A percentile compares a stretch with the other conserved stretches of the same genome.
Evolutionary conservation across 495 filamentous ascomycete genomes (phyloP).

Genomic region (Penicillium canescens): DNA sequence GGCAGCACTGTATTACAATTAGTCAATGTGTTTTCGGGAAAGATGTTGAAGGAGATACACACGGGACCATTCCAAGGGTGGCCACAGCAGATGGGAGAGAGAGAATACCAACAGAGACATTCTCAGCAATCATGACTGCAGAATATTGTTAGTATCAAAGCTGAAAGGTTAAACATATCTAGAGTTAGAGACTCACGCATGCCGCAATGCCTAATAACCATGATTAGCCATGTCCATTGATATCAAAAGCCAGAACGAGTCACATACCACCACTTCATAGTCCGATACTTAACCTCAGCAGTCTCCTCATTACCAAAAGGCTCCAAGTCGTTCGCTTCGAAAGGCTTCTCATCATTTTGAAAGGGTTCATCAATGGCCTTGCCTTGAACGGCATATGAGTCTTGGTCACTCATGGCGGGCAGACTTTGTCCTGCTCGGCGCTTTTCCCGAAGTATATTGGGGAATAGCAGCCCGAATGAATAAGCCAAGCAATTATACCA

Average conservation of each 20-base stretch:
- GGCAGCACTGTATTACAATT: slow-evolving; percentile 28
- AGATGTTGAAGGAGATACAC: slow-evolving; percentile 11
- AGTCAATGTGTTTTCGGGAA: neutral
- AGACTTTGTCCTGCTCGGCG: neutral
- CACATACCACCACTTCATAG: slow-evolving; percentile 47
- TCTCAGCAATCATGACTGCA: slow-evolving; percentile 64
- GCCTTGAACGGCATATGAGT: slow-evolving; percentile 15
- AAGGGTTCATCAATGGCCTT: slow-evolving; percentile 10
- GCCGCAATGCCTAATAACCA: slow-evolving; percentile 29
- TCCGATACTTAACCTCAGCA: slow-evolving; percentile 43
- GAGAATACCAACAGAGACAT: slow-evolving; percentile 65
- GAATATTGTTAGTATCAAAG: neutral
- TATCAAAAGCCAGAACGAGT: neutral
- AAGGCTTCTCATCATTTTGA: slow-evolving; percentile 20
- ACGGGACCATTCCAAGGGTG: slow-evolving; percentile 59
- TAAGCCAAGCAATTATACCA: slow-evolving; percentile 8
- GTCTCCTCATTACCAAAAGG: slow-evolving; percentile 45
- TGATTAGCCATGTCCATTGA: slow-evolving; percentile 10
- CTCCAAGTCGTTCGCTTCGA: slow-evolving; percentile 25
- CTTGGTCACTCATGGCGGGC: slow-evolving; percentile 21
- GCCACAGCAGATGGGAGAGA: slow-evolving; percentile 65
- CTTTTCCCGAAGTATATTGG: slow-evolving; percentile 1
- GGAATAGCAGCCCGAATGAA: slow-evolving; percentile 6
- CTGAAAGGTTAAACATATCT: neutral
- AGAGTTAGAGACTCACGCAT: slow-evolving; percentile 28